Conservation (phyloP, 78 protist genomes). For the Mastigamoeba balamuthi region DNA sequence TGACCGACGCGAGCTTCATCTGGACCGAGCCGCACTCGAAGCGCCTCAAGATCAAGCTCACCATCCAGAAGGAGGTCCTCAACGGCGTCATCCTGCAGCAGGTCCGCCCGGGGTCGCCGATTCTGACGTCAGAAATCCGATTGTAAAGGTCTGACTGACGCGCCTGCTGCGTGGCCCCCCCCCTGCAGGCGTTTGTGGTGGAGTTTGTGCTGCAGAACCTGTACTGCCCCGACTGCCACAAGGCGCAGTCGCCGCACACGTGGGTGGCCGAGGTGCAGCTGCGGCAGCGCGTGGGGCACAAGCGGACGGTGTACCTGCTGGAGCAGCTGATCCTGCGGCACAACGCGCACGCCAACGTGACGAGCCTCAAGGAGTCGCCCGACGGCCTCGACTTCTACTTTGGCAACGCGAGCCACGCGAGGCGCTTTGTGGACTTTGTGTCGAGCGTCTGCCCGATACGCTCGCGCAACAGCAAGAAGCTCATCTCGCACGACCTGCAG, state of each 20-base stretch:
- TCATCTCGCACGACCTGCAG: slow-evolving; percentile 77
- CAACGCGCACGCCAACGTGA: slow-evolving; percentile 59
- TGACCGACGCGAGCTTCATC: slow-evolving; percentile 94
- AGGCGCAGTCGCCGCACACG: slow-evolving; percentile 74
- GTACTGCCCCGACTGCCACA: slow-evolving; percentile 86
- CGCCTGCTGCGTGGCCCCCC: slow-evolving; percentile 31
- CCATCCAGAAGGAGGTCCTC: slow-evolving; percentile 89
- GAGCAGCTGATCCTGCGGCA: slow-evolving; percentile 97
- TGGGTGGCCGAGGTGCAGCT: slow-evolving; percentile 92
- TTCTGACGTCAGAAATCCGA: not conserved
- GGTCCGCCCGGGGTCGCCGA: not conserved
- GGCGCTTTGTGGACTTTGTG: slow-evolving; percentile 73
- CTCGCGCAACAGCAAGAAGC: slow-evolving; percentile 53
- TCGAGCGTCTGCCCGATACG: slow-evolving; percentile 55
- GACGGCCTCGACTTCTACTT: slow-evolving; percentile 96
- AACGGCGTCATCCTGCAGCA: slow-evolving; percentile 60
- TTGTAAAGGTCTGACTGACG: slow-evolving; percentile 6
- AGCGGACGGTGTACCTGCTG: slow-evolving; percentile 85
- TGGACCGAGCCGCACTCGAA: slow-evolving; percentile 99
- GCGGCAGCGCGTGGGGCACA: slow-evolving; percentile 93
- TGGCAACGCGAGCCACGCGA: slow-evolving; percentile 57
- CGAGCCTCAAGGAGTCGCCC: slow-evolving; percentile 57
- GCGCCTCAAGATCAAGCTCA: slow-evolving; percentile 84
- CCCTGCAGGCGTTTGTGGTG: slow-evolving; percentile 49
- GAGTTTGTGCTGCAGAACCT: slow-evolving; percentile 74